Conservation (phyloP, 1,284 basidiomycete genomes). For the Takashimella koratensis region DNA sequence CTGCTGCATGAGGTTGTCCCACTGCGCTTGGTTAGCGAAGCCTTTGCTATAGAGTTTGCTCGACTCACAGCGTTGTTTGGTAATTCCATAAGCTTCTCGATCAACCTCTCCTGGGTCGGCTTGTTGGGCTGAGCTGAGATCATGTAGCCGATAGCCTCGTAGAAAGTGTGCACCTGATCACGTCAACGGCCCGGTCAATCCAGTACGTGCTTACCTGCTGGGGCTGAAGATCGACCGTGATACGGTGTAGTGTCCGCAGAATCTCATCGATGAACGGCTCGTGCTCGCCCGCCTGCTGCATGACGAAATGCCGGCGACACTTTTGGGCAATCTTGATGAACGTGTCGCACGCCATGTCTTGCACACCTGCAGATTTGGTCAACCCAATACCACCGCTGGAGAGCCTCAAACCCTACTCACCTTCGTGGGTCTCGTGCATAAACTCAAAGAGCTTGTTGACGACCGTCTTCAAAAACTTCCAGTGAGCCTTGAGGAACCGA, state of each 20-base stretch:
- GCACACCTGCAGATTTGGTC: constrained; percentile 65
- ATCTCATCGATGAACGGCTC: constrained; percentile 99
- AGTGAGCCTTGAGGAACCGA: constrained; percentile 98
- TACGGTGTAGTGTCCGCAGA: constrained; percentile 82
- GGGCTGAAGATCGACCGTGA: constrained; percentile 91
- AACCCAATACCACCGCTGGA: background rate
- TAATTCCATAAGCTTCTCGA: constrained; percentile 92
- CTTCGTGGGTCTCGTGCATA: constrained; percentile 99
- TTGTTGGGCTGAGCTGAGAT: constrained; percentile 98
- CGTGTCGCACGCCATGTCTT: constrained; percentile 99
- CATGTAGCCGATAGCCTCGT: constrained; percentile 99
- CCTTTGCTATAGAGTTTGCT: background rate
- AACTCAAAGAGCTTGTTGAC: constrained; percentile 99
- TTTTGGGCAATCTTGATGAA: constrained; percentile 99
- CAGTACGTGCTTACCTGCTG: constrained; percentile 79
- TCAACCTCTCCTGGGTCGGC: constrained; percentile 91
- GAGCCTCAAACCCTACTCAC: constrained; percentile 47
- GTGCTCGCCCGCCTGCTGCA: constrained; percentile 95
- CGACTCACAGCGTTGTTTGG: constrained; percentile 87
- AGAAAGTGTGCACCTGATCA: constrained; percentile 79
- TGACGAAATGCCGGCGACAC: constrained; percentile 95
- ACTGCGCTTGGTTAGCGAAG: constrained; percentile 54
- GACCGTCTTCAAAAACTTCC: constrained; percentile 99
- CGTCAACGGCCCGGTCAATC: background rate
- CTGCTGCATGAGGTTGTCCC: constrained; percentile 97